Base-by-base conservation (phyloP, 495 filamentous ascomycete genomes). In the Hyaloscypha bicolor region DNA sequence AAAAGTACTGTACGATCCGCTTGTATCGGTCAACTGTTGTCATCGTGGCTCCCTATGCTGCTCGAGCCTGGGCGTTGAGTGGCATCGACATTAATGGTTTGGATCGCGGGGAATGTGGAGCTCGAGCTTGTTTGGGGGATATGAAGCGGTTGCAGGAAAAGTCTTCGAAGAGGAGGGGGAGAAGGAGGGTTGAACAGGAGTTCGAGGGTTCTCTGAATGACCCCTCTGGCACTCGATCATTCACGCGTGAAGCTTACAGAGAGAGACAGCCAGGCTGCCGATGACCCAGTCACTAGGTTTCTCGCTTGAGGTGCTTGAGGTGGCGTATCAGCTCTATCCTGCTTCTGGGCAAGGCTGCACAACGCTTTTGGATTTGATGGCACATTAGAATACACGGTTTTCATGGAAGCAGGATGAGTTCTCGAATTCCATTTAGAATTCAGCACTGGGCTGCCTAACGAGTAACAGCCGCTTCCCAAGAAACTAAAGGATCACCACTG, bases 1-100 rank as follows among this genome's bases (percentile, higher is more conserved):
- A 99, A 70, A 98, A 92, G 79, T 91, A 93, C 73, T 94, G 91
- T 35, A 97, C 87, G 65, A 99, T 86, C 65, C 91, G 88, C 77
- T 93, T 93, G 80, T 86, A 91, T 72, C 85, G 83, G 67, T 85
- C 83, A 73, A 90, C 81, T 60, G 78, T 83, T 53, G 82, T 83
- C 88, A 91, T 91, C 63, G 19, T 66, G 37, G 30, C 22, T 55
- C 42, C 42, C 39, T 63, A 60, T 32, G 29, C n/a, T 25, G 9
- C 39, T 39, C 12, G 25, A 55, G 30, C 35, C 19, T 30, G 6
- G 19, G 9, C 22, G 12, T 14, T 60, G 25, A 22, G n/a, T 12
- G 42, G 33, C 32, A 45, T 29, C 4, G 31, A 48, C 30, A 6
- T 25, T 32, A 25, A 11, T 35, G 56, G 32, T n/a, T 30, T 32